Evolutionary conservation across 208 protist species (phyloP).

Genomic region (Wallacemonas sp.): DNA sequence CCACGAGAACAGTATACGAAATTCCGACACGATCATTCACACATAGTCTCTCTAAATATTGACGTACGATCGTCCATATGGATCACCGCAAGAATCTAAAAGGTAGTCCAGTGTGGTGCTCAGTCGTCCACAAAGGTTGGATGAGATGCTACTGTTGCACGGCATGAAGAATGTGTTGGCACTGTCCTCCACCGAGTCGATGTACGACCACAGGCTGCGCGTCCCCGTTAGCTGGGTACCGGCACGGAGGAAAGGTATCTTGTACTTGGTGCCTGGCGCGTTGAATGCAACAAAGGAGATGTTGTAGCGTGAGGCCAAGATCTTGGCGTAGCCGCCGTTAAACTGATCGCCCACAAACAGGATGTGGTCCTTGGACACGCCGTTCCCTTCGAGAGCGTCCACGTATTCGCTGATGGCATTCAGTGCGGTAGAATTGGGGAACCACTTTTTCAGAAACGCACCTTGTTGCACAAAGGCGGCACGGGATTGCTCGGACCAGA

Average conservation of each 20-base stretch:
- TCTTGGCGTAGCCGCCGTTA: slow-evolving; percentile 89
- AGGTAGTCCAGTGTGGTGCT: slow-evolving; percentile 60
- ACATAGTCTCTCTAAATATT: slow-evolving; percentile 16
- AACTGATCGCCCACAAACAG: slow-evolving; percentile 85
- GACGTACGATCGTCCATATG: slow-evolving; percentile 21
- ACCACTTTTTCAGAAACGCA: slow-evolving; percentile 69
- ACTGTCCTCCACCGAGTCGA: slow-evolving; percentile 79
- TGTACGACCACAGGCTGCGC: slow-evolving; percentile 67
- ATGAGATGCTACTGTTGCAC: slow-evolving; percentile 46
- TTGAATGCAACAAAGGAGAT: slow-evolving; percentile 81
- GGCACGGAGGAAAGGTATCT: slow-evolving; percentile 11
- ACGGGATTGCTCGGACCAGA: slow-evolving; percentile 69
- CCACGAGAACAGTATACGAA: no score
- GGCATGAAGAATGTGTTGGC: slow-evolving; percentile 47
- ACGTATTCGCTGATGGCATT: slow-evolving; percentile 53
- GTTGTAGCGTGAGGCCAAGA: slow-evolving; percentile 42
- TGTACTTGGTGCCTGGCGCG: slow-evolving; percentile 71
- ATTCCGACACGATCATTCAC: no score
- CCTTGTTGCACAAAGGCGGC: slow-evolving; percentile 46
- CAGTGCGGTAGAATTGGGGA: slow-evolving; percentile 51
- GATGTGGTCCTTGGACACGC: slow-evolving; percentile 30
- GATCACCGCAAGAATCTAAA: slow-evolving; percentile 59
- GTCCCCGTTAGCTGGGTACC: slow-evolving; percentile 61
- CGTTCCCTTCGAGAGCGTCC: slow-evolving; percentile 28
- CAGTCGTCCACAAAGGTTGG: slow-evolving; percentile 65